Evolutionary conservation across 345 rosid species (phyloP).

Genomic region (Capsella bursapastoris): DNA sequence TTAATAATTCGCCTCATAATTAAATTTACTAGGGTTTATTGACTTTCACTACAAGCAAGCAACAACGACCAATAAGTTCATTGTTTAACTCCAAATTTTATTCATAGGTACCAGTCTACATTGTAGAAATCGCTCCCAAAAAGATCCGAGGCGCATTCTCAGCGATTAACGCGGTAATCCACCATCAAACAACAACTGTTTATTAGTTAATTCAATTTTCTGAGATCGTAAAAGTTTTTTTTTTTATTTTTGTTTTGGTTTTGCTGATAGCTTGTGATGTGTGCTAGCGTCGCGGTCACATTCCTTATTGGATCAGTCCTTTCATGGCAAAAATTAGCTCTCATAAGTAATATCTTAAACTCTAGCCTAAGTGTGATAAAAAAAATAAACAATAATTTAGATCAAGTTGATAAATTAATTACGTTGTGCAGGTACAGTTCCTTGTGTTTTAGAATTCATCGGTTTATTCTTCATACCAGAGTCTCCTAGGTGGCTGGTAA

Average conservation of each 20-base stretch:
- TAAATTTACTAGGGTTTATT: slow-evolving; percentile 2
- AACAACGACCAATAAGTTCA: not conserved
- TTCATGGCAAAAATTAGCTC: slow-evolving; percentile 72
- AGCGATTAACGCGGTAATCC: slow-evolving; percentile 51
- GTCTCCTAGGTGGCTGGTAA: slow-evolving; percentile 70
- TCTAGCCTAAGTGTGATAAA: not conserved
- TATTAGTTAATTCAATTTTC: not conserved
- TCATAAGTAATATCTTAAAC: slow-evolving; percentile 54
- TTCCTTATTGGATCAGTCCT: slow-evolving; percentile 71
- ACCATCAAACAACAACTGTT: not conserved
- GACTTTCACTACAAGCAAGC: not conserved
- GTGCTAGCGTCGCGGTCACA: slow-evolving; percentile 63
- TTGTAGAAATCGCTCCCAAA: slow-evolving; percentile 89
- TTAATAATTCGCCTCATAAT: not conserved
- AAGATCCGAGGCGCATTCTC: slow-evolving; percentile 75
- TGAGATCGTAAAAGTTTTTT: too few relatives aligned
- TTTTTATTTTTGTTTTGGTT: not conserved
- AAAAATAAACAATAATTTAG: slow-evolving; percentile 33
- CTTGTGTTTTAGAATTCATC: slow-evolving; percentile 41
- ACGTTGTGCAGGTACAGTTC: slow-evolving; percentile 59
- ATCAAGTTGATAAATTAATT: slow-evolving; percentile 48
- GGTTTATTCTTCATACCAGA: slow-evolving; percentile 45
- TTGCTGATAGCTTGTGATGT: slow-evolving; percentile 66
- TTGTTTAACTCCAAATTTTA: not conserved
- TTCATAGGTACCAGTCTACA: slow-evolving; percentile 70